Evolutionary conservation across 768 basidiomycete genomes (phyloP).

Genomic region (Russula olivacea): DNA sequence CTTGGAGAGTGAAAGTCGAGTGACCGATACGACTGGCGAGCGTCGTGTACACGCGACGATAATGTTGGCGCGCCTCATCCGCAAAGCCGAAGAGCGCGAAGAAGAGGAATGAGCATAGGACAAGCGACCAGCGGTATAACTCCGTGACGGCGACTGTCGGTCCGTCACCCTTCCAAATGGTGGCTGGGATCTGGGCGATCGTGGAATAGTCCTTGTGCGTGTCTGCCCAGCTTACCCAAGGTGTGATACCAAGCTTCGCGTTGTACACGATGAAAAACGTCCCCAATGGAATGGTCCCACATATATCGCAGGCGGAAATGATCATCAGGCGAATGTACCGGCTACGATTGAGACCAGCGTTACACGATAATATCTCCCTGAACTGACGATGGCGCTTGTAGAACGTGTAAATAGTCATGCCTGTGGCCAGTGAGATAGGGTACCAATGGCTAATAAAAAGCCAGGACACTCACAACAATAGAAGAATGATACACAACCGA

Average conservation of each 20-base stretch:
- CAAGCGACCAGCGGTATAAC: background rate
- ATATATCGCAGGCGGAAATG: background rate
- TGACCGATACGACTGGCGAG: conserved; percentile 27
- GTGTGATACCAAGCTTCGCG: background rate
- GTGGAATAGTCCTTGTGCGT: conserved; percentile 45
- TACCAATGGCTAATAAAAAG: background rate
- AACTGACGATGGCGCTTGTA: conserved; percentile 28
- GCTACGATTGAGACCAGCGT: conserved; percentile 33
- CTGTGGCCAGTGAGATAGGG: conserved; percentile 20
- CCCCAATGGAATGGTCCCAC: background rate
- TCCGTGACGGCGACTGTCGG: background rate
- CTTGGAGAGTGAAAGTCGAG: conserved; percentile 1
- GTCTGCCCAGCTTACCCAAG: conserved; percentile 43
- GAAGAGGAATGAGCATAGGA: background rate
- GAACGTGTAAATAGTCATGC: conserved; percentile 28
- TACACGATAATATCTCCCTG: conserved; percentile 23
- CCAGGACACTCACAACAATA: conserved; percentile 34
- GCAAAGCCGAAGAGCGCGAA: background rate
- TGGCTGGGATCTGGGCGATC: conserved; percentile 34
- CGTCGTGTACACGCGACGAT: background rate
- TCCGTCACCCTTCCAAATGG: conserved; percentile 35
- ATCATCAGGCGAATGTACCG: background rate
- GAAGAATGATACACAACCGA: conserved; percentile 31
- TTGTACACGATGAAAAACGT: background rate
- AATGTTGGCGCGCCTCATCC: background rate